These are phyloP conservation scores for Phalaenopsis aphrodite DNA, from an alignment of 106 monocot species.

Conservation along the genomic window DNA sequence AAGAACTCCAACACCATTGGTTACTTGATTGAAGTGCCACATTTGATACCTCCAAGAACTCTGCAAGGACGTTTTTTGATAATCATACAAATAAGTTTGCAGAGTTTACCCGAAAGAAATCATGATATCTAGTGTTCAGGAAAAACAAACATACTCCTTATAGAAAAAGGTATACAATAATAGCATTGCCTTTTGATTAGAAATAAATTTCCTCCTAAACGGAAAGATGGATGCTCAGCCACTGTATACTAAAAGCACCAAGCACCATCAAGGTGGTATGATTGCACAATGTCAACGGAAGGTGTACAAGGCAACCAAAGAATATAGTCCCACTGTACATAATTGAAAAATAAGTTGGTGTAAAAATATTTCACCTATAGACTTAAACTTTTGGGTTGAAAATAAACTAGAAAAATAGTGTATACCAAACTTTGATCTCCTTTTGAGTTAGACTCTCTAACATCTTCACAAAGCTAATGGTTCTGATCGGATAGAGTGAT, in stretches of 20 bases:
- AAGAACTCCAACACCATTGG: neutral
- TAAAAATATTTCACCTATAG: neutral
- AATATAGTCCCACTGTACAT: neutral
- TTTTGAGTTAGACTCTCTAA: neutral
- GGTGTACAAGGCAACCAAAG: neutral
- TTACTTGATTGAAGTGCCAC: neutral
- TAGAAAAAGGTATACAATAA: neutral
- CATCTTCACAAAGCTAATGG: neutral
- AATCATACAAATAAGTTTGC: neutral
- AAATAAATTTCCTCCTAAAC: neutral
- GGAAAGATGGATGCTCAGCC: neutral
- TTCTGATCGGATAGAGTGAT: neutral
- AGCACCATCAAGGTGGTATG: neutral
- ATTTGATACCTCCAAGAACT: conserved; percentile 3
- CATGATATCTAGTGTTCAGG: neutral
- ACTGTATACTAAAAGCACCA: neutral
- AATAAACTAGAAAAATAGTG: neutral
- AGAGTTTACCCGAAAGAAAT: neutral
- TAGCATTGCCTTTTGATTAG: neutral
- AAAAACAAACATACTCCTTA: neutral
- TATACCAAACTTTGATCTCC: neutral
- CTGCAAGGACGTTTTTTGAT: conserved; percentile 1
- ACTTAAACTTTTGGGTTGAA: neutral
- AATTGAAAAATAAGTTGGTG: neutral
- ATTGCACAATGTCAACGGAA: neutral